A percentile compares a stretch with the other conserved stretches of the same genome.
Evolutionary conservation across 1,139 yeast species (phyloP).

Genomic region (Blastobotrys raffinosifermentans): DNA sequence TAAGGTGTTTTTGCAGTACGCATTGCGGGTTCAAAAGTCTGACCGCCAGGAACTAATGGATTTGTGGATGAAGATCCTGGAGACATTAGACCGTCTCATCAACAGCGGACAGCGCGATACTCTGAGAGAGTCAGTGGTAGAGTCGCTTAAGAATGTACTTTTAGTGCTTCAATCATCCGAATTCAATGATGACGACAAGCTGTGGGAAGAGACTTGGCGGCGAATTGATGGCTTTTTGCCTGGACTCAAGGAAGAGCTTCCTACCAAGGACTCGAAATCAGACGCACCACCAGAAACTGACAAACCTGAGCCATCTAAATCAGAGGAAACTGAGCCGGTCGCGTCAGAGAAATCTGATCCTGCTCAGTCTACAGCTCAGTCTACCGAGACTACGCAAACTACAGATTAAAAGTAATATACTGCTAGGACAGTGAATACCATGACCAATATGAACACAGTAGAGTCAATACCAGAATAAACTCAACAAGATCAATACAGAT

Average conservation of each 20-base stretch:
- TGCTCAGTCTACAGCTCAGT: too few relatives aligned
- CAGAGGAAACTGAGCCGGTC: too few relatives aligned
- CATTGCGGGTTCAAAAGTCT: constrained; percentile 30
- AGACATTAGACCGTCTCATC: constrained; percentile 43
- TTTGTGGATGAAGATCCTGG: constrained; percentile 43
- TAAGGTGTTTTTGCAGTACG: constrained; percentile 63
- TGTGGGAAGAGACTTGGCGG: constrained; percentile 41
- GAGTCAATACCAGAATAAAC: too few relatives aligned
- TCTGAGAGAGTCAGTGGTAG: constrained; percentile 53
- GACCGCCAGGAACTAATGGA: constrained; percentile 32
- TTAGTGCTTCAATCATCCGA: constrained; percentile 38
- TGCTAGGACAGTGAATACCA: too few relatives aligned
- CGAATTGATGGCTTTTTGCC: constrained; percentile 44
- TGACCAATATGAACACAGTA: too few relatives aligned
- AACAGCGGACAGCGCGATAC: constrained; percentile 37
- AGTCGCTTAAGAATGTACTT: constrained; percentile 55
- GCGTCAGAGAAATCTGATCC: too few relatives aligned
- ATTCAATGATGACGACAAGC: constrained; percentile 38
- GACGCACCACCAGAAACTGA: too few relatives aligned
- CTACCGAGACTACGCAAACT: too few relatives aligned
- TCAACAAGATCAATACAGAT: too few relatives aligned
- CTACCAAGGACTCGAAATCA: too few relatives aligned
- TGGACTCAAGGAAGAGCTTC: constrained; percentile 35
- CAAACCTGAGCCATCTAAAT: too few relatives aligned
- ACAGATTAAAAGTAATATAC: too few relatives aligned